Evolutionary conservation across 345 rosid genomes (phyloP), one percentile per base, ranked within the genome.

Genomic region (Ceriops tagal): DNA sequence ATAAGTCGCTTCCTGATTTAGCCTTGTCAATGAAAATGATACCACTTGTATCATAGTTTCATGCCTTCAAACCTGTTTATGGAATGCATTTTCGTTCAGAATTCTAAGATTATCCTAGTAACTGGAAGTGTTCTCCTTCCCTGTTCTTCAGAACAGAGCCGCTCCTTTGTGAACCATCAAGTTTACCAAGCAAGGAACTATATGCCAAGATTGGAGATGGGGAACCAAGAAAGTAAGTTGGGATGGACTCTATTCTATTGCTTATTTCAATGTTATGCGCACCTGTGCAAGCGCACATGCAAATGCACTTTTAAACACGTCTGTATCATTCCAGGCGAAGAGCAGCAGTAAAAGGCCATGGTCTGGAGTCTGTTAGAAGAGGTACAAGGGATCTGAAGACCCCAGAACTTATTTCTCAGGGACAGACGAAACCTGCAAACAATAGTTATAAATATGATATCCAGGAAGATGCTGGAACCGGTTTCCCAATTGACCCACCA

Each of bases 121-220:
- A 8, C 2, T 55, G 27, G 58, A 55, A 20, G 21, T 53, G 49
- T 13, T 43, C 18, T 43, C 49, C 49, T 64, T 72, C 73, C 31
- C 76, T 87, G 93, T 86, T 91, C 73, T 89, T 89, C 61, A 80
- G 73, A 27, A 80, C 77, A 6, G 83, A 85, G 58, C 96, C 97
- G 56, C 76, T 83, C 47, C 87, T 92, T 49, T 82, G 89, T 79
- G 83, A 84, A 66, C 87, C 87, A 74, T 81, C 93, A 65, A 80
- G 71, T 68, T 63, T 92, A 69, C 97, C 96, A 49, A 87, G 90
- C 82, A 91, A 85, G 79, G 96, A 91, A 77, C 81, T 89, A 2
- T 93, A 89, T 69, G 86, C 86, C 75, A 91, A 83, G 68, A 70
- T 78, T 57, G 86, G 85, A 2, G 65, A 81, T 5, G 85, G 73